Conservation (phyloP, 768 basidiomycete species). For the Mycena latifolia region DNA sequence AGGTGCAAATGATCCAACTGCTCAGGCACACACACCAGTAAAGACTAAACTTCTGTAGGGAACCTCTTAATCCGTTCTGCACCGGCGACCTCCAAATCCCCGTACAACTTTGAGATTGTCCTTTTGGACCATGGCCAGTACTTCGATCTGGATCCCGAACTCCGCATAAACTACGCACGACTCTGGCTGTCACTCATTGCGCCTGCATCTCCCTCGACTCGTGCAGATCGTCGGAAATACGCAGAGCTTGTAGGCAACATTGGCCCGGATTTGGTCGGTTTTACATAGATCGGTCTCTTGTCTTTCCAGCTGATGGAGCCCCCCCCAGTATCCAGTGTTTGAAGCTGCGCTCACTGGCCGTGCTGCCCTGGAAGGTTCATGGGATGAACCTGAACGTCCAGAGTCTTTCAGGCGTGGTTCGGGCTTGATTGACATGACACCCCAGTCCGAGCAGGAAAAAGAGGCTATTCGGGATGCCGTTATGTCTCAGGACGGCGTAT, state of each 20-base stretch:
- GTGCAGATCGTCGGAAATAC: slow-evolving; percentile 83
- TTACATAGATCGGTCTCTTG: background rate
- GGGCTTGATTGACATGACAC: slow-evolving; percentile 80
- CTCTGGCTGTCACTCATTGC: slow-evolving; percentile 93
- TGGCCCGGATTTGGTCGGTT: slow-evolving; percentile 81
- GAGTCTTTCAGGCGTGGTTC: slow-evolving; percentile 71
- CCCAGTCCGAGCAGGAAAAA: slow-evolving; percentile 82
- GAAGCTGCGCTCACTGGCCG: slow-evolving; percentile 96
- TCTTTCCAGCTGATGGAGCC: slow-evolving; percentile 7
- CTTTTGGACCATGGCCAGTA: slow-evolving; percentile 95
- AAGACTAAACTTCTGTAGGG: slow-evolving; percentile 52
- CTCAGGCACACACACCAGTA: background rate
- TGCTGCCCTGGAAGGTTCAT: slow-evolving; percentile 76
- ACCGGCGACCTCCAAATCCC: slow-evolving; percentile 70
- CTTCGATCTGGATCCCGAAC: slow-evolving; percentile 86
- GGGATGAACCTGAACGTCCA: slow-evolving; percentile 51
- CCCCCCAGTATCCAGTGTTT: slow-evolving; percentile 90
- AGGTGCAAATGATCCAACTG: slow-evolving; percentile 54
- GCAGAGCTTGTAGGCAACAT: slow-evolving; percentile 94
- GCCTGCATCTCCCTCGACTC: slow-evolving; percentile 72
- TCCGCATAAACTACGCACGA: slow-evolving; percentile 88
- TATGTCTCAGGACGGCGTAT: slow-evolving; percentile 82
- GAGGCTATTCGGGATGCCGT: slow-evolving; percentile 88
- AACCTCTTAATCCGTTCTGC: slow-evolving; percentile 93
- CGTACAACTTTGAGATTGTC: slow-evolving; percentile 96